Evolutionary conservation across 495 filamentous ascomycete species (phyloP), one percentile per base, ranked within the genome.

Genomic region (Rusavskia elegans): DNA sequence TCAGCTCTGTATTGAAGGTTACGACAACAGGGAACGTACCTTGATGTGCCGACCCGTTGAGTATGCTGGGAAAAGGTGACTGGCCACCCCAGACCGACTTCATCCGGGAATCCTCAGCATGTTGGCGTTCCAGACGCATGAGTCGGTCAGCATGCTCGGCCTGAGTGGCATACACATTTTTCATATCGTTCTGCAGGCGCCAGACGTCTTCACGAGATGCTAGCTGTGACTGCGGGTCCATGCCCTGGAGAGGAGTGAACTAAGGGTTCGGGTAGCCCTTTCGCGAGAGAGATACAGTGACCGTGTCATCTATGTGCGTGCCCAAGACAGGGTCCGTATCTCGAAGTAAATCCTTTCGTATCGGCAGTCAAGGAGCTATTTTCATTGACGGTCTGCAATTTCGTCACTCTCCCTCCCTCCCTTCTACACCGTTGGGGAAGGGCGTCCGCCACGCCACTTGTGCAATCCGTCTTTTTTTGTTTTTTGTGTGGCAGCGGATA

Each of bases 151-250:
- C 73, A 67, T 94, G 87, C 57, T 85, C 81, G 57, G 75, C 75
- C 64, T 94, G 87, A 46, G 83, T 72, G 54, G 79, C 71, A 56
- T 89, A 84, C 39, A 95, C 71, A 60, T 85, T 82, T 66, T 82
- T 87, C 69, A 96, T 73, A 59, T 94, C 87, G 70, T 86, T 84
- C 63, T 90, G 83, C 53, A 95, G 74, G 69, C 82, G 81, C 77
- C 86, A 90, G 53, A 90, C 72, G 66, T 94, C 88, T 71, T 85
- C 83, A 59, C 75, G 77, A 53, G 81, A 79, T 45, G 76, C 76
- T 64, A 81, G 76, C 29, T 71, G 67, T 57, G 68, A 78, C 66
- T 83, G 80, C 35, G 79, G 72, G 71, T 84, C 80, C 80, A 84
- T 84, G 21, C 57, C 66, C 60, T 50, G 41, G 10, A 41, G 50